A percentile compares a stretch with the other conserved stretches of the same genome.
Conservation (phyloP, 495 filamentous ascomycete species). For the Penicillium riverlandense region DNA sequence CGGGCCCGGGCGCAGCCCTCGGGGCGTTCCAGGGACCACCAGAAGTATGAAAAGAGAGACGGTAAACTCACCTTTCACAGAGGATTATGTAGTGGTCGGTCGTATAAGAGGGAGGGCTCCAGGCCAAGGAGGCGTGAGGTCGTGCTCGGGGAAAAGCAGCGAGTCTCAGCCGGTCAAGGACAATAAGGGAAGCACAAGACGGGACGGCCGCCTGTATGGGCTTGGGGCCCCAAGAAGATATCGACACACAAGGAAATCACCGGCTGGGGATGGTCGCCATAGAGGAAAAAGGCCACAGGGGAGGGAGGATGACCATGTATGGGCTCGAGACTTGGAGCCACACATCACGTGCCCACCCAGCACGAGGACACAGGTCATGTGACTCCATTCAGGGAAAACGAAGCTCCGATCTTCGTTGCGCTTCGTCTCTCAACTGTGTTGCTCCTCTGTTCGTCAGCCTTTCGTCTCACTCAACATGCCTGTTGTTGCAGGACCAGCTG, state of each 20-base stretch:
- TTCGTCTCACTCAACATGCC: conserved; percentile 47
- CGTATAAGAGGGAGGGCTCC: conserved; percentile 12
- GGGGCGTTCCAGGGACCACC: no score
- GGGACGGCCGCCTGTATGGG: conserved; percentile 30
- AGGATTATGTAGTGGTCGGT: neutral
- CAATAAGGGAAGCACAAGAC: conserved; percentile 27
- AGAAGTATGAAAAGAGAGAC: no score
- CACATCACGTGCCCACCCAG: conserved; percentile 9
- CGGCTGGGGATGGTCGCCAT: conserved; percentile 23
- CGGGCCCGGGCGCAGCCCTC: no score
- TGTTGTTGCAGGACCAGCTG: conserved; percentile 52
- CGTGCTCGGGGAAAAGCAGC: conserved; percentile 24
- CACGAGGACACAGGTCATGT: conserved; percentile 6
- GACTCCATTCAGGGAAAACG: no score
- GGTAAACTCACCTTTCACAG: conserved; percentile 8
- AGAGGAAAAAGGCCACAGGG: conserved; percentile 16
- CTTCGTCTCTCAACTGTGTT: no score
- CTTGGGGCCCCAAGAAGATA: conserved; percentile 23
- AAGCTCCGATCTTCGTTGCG: no score
- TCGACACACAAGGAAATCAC: conserved; percentile 16
- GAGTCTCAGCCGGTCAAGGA: conserved; percentile 21
- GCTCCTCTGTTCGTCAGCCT: neutral
- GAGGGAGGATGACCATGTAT: conserved; percentile 11
- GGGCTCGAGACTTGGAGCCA: conserved; percentile 16
- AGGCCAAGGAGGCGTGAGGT: conserved; percentile 30